Percentiles rank a stretch among this genome's conserved stretches.
Evolutionary conservation across 108 stramenopile genomes (phyloP).

Genomic region (Cylindrotheca closterium): DNA sequence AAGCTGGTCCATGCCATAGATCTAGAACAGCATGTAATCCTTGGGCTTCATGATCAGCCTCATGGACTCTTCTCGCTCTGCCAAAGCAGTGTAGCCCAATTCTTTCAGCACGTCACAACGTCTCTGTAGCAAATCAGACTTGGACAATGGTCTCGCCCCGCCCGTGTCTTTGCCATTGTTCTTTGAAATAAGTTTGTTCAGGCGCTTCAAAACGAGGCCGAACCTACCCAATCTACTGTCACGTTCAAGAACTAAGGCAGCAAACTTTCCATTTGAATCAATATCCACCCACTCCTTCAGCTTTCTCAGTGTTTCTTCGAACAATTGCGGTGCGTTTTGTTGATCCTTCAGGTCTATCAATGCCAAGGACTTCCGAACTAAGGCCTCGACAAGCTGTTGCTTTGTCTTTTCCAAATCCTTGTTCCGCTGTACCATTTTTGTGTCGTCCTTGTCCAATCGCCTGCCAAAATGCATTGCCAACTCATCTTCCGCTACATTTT

Average conservation of each 20-base stretch:
- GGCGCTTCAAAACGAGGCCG: constrained; percentile 33
- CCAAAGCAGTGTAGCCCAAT: constrained; percentile 29
- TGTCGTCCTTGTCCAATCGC: constrained; percentile 36
- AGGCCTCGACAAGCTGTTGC: constrained; percentile 32
- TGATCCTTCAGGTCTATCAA: constrained; percentile 25
- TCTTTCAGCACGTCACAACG: constrained; percentile 20
- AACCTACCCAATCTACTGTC: constrained; percentile 24
- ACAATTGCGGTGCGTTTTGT: constrained; percentile 2
- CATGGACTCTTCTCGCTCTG: constrained; percentile 21
- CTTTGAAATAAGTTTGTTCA: constrained; percentile 40
- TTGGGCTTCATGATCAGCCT: constrained; percentile 22
- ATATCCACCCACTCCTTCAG: constrained; percentile 44
- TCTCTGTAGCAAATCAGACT: constrained; percentile 24
- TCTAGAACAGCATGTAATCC: constrained; percentile 33
- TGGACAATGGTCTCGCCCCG: constrained; percentile 30
- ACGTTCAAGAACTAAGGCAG: constrained; percentile 27
- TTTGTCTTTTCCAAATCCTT: constrained; percentile 58
- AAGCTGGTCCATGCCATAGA: background rate
- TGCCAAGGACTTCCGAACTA: constrained; percentile 36
- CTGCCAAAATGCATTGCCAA: constrained; percentile 47
- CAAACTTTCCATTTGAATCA: constrained; percentile 39
- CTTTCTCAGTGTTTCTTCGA: constrained; percentile 26
- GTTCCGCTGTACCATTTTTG: constrained; percentile 19
- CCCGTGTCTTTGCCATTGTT: constrained; percentile 44
- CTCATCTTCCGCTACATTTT: constrained; percentile 27